These are phyloP conservation scores for Suillus weaverae DNA, from an alignment of 768 basidiomycete species.

Conservation along the genomic window DNA sequence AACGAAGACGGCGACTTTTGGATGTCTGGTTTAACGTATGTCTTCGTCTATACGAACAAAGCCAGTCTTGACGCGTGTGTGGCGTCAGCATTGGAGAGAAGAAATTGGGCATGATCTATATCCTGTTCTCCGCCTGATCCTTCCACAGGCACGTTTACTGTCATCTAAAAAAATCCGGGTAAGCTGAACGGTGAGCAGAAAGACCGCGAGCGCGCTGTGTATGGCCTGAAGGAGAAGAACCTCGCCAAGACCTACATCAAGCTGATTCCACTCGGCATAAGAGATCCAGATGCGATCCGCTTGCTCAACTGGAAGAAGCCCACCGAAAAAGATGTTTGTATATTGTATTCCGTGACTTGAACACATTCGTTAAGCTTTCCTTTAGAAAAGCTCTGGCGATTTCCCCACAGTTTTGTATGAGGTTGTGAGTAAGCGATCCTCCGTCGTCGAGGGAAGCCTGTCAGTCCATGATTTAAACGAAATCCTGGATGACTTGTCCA, in stretches of 20 bases:
- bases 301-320: conserved; percentile 91
- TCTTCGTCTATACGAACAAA: conserved; percentile 1
- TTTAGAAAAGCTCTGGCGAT: conserved; percentile 75
- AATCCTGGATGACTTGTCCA: conserved; percentile 74
- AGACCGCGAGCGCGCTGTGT: conserved; percentile 89
- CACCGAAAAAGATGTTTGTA: conserved; percentile 60
- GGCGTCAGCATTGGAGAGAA: conserved; percentile 74
- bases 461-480: conserved; percentile 84
- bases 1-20: conserved; percentile 70
- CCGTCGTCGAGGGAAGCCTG: conserved; percentile 70
- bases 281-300: conserved; percentile 78
- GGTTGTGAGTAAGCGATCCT: conserved; percentile 82
- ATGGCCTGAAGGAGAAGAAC: conserved; percentile 93
- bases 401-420: conserved; percentile 87
- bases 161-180: neutral
- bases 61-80: conserved; percentile 17
- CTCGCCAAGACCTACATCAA: conserved; percentile 92
- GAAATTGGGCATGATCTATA: conserved; percentile 87
- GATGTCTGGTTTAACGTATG: conserved; percentile 80
- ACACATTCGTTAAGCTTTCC: conserved; percentile 2
- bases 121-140: conserved; percentile 82
- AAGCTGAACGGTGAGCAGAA: conserved; percentile 52
- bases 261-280: conserved; percentile 78
- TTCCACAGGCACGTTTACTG: conserved; percentile 72
- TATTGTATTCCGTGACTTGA: neutral